A percentile compares a stretch with the other conserved stretches of the same genome.
These are phyloP conservation scores for Lachnellula cervina DNA, from an alignment of 2,329 filamentous ascomycete genomes.

Conservation along the genomic window DNA sequence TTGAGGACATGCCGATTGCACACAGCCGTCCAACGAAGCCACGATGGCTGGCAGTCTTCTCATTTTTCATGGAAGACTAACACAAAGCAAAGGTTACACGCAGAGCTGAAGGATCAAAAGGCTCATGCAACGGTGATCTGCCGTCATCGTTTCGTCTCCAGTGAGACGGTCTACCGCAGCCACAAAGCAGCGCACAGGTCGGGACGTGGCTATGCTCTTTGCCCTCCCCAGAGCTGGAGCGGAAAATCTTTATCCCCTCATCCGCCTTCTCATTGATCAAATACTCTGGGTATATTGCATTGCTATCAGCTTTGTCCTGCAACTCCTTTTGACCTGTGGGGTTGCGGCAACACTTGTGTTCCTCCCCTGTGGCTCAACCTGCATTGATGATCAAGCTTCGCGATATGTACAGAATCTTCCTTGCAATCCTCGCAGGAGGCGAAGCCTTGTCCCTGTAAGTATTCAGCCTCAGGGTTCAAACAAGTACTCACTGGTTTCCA, in stretches of 20 bases:
- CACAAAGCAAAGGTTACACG: not conserved
- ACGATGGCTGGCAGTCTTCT: conserved; percentile 1
- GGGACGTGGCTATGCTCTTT: conserved; percentile 21
- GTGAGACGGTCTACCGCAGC: conserved; percentile 2
- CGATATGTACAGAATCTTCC: not conserved
- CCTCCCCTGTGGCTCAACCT: conserved; percentile 9
- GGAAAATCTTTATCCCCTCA: not conserved
- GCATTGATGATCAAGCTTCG: conserved; percentile 2
- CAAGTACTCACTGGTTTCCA: conserved; percentile 10
- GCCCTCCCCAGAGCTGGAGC: conserved; percentile 1
- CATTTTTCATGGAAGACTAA: not conserved
- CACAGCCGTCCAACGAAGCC: conserved; percentile 19
- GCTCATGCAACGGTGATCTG: conserved; percentile 15
- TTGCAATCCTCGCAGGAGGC: conserved; percentile 1
- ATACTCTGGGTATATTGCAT: not conserved
- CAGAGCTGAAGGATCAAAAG: conserved; percentile 18
- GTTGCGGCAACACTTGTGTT: conserved; percentile 5
- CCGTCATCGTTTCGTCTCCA: conserved; percentile 18
- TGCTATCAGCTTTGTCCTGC: conserved; percentile 13
- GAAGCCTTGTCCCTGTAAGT: conserved; percentile 8
- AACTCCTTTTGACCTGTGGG: conserved; percentile 9
- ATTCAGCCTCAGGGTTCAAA: conserved; percentile 5
- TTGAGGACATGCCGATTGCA: conserved; percentile 18
- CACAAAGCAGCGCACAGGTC: conserved; percentile 16
- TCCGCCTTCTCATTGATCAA: not conserved